Base-by-base conservation (phyloP, 257 asterid species). In the Nicotiana knightiana region DNA sequence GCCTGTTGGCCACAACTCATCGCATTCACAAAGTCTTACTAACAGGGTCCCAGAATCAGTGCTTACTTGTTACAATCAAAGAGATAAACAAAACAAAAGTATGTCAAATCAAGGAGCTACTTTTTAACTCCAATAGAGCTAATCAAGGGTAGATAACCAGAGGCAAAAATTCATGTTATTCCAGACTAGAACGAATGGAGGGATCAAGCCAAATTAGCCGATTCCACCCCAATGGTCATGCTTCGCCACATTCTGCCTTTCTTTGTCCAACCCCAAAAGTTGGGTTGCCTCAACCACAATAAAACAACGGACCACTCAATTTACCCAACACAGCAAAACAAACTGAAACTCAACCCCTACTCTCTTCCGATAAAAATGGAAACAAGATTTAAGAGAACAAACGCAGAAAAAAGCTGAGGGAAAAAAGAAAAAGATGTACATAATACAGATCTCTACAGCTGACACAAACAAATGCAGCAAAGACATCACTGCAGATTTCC, bases 1-100 rank as follows among this genome's bases (percentile, higher is more conserved):
- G 21, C 21, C n/a, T 9, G 59, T 71, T 67, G n/a, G 76, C 85
- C 87, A 85, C 54, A 77, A 55, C 39, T 33, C 61, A 35, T n/a
- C 37, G 54, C 65, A 57, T 64, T 77, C 84, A 77, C 82, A 78
- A 80, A 0, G 43, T 39, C 3, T 17, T n/a, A 16, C 33, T 11
- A 7, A 28, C 70, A 35, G 77, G 73, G 67, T 8, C 77, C 81
- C 65, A 6, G 4, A 51, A 75, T 64, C 28, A 21, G 82, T 62
- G 66, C 58, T 59, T 53, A 28, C 6, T 71, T 2, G 70, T 35
- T 39, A 79, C 35, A 62, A 37, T 78, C 73, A 28, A 26, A 54
- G 35, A 6, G 8, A 48, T 43, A 71, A 37, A 71, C 57, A 64
- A 26, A 79, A 32, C 48, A 18, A 83, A 77, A 11, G 10, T 43